Evolutionary conservation across 2,329 filamentous ascomycete genomes (phyloP).

Genomic region (Scolecobasidium constrictum): DNA sequence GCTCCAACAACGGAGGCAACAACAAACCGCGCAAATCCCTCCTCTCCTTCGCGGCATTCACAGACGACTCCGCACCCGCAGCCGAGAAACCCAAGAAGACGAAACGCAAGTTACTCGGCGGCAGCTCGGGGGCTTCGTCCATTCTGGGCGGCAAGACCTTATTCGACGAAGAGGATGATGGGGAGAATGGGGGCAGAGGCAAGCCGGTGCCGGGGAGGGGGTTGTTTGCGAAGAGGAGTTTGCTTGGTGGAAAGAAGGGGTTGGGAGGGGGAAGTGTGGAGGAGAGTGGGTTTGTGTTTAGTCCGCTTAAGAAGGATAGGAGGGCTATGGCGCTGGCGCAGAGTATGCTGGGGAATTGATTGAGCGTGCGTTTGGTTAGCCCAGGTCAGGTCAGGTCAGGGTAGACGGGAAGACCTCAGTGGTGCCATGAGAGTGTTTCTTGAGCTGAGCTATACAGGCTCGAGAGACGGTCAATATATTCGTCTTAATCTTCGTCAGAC

Average conservation of each 20-base stretch:
- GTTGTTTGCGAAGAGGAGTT: conserved; percentile 25
- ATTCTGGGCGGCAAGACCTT: conserved; percentile 43
- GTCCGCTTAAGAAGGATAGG: conserved; percentile 29
- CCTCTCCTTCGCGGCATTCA: conserved; percentile 33
- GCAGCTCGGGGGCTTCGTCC: conserved; percentile 13
- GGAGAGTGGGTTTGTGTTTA: conserved; percentile 27
- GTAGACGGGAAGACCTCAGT: too few species aligned
- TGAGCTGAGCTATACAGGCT: too few species aligned
- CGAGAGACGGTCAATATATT: too few species aligned
- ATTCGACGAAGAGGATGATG: conserved; percentile 58
- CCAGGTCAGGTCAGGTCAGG: too few species aligned
- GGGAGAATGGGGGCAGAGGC: conserved; percentile 20
- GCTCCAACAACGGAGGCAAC: too few species aligned
- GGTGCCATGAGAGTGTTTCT: too few species aligned
- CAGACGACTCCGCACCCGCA: conserved; percentile 25
- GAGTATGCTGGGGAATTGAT: conserved; percentile 6
- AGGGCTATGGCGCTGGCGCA: conserved; percentile 12
- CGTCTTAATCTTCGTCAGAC: too few species aligned
- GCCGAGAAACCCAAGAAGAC: conserved; percentile 39
- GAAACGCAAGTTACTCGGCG: conserved; percentile 62
- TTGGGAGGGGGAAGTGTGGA: conserved; percentile 13
- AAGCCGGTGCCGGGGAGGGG: conserved; percentile 25
- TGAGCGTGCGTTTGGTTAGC: too few species aligned
- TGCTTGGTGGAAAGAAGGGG: conserved; percentile 6
- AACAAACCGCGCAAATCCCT: conserved; percentile 32